A percentile compares a stretch with the other conserved stretches of the same genome.
phyloP scores from a whole-genome alignment of 371 early-diverging fungal genomes.

The Lichtheimia ramosa region DNA sequence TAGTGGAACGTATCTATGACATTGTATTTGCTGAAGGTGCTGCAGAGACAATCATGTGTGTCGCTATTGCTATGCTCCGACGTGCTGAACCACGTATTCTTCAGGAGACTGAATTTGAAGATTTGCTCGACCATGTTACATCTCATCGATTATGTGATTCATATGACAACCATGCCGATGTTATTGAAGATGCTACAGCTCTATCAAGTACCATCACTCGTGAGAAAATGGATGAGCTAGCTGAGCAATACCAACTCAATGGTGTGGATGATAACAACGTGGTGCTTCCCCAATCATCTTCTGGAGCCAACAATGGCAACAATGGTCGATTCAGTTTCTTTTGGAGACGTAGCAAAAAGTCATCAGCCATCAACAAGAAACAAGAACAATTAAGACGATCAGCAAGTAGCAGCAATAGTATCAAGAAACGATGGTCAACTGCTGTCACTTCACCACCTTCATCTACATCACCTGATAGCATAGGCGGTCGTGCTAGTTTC shows the following conservation, averaged over 20 bases:
- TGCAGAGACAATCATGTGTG: slow-evolving; percentile 83
- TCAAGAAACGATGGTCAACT: slow-evolving; percentile 1
- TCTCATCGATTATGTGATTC: slow-evolving; percentile 73
- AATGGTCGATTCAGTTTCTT: slow-evolving; percentile 12
- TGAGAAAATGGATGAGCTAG: slow-evolving; percentile 67
- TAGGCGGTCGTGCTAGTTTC: slow-evolving; percentile 8
- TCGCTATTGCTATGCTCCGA: slow-evolving; percentile 85
- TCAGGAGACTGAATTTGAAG: slow-evolving; percentile 80
- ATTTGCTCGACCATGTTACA: slow-evolving; percentile 78
- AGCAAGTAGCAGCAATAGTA: not conserved
- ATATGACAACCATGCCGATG: slow-evolving; percentile 63
- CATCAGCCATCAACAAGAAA: slow-evolving; percentile 17
- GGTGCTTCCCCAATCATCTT: slow-evolving; percentile 19
- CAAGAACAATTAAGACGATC: slow-evolving; percentile 13
- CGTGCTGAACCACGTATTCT: slow-evolving; percentile 70
- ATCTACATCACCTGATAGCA: not conserved
- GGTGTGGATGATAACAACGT: slow-evolving; percentile 20
- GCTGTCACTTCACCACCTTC: not conserved
- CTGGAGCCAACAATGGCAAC: slow-evolving; percentile 30
- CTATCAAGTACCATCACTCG: slow-evolving; percentile 69
- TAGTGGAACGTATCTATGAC: slow-evolving; percentile 82
- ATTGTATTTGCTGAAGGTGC: slow-evolving; percentile 86
- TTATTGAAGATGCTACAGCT: slow-evolving; percentile 79
- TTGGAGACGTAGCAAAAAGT: slow-evolving; percentile 17
- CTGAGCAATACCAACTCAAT: slow-evolving; percentile 54